Evolutionary conservation across 164 flowering plant species (phyloP).

Genomic region (Magnolia changhungtana): DNA sequence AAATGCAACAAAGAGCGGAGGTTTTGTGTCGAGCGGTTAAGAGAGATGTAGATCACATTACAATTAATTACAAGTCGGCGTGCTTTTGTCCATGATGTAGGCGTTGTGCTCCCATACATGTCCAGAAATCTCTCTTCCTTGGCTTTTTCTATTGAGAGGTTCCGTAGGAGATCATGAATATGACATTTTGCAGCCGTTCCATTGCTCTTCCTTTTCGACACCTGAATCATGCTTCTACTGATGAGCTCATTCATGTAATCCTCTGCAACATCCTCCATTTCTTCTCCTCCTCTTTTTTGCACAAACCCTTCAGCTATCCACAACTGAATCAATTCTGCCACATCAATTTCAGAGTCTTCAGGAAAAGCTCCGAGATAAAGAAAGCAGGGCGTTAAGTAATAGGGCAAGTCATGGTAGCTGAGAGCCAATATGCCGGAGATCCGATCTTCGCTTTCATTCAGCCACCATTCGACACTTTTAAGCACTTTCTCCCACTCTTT

Average conservation of each 20-base stretch:
- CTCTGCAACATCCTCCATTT: slow-evolving; percentile 9
- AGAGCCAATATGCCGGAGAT: slow-evolving; percentile 4
- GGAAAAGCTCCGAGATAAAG: slow-evolving; percentile 9
- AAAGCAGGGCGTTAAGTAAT: slow-evolving; percentile 11
- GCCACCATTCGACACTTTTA: not conserved
- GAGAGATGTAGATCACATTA: not conserved
- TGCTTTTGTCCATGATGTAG: not conserved
- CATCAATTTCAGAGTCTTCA: not conserved
- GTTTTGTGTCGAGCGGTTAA: not conserved
- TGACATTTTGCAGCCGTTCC: not conserved
- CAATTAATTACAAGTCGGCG: not conserved
- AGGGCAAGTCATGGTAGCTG: slow-evolving; percentile 18
- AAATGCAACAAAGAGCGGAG: not conserved
- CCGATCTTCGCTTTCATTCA: slow-evolving; percentile 1
- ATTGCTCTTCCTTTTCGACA: not conserved
- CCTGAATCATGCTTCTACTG: slow-evolving; percentile 14
- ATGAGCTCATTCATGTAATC: slow-evolving; percentile 4
- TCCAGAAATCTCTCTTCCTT: slow-evolving; percentile 3
- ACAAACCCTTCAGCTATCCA: slow-evolving; percentile 15
- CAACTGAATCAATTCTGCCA: not conserved
- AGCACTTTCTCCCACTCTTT: slow-evolving; percentile 6
- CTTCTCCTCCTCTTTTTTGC: not conserved
- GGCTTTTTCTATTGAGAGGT: slow-evolving; percentile 1
- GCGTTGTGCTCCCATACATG: not conserved
- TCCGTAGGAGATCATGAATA: slow-evolving; percentile 11